Evolutionary conservation across 2,329 filamentous ascomycete genomes (phyloP), one percentile per base, ranked within the genome.

Genomic region (Dothideomycetes sp.): DNA sequence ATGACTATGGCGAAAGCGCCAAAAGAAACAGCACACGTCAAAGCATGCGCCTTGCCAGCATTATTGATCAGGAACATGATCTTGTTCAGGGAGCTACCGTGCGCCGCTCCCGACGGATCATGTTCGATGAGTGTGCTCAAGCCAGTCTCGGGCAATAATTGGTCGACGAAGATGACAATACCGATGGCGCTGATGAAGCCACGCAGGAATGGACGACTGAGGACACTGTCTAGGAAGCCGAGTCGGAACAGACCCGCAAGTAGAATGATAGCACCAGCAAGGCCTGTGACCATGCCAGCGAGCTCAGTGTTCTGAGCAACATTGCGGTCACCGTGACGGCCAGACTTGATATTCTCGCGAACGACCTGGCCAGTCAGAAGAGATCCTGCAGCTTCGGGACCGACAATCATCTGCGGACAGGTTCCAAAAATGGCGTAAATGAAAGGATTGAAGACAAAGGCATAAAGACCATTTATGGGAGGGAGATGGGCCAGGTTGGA

Each of bases 121-220:
- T 80, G 64, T 38, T 76, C 77, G 0, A 87, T 84, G 13, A 78
- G 62, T 1, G 71, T 65, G 25, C 70, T 72, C 16, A 98, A 70
- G 1, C 91, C 91, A 53, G 94, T 73, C 61, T 96, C 87, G 0
- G 89, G 88, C 39, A 95, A 84, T 31, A 94, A 67, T 63, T 98
- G 91, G 59, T 96, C 91, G 24, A 96, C 85, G 27, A 93, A 78
- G 57, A 98, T 96, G 49, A 96, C 88, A 42, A 95, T 84, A 34
- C 91, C 91, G 57, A 98, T 93, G 36, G 91, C 91, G 43, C 85
- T 94, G 63, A 98, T 95, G 64, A 98, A 98, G 1, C 91, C 91
- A 45, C 91, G 74, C 42, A 96, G 64, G 53, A 98, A 96, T 1
- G 91, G 91, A 23, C 86, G 75, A 51, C 88, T 95, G 24, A 98